Percentiles rank a stretch among this genome's conserved stretches.
These are phyloP conservation scores for Lactarius evosmus DNA, from an alignment of 768 basidiomycete genomes.

Conservation along the genomic window DNA sequence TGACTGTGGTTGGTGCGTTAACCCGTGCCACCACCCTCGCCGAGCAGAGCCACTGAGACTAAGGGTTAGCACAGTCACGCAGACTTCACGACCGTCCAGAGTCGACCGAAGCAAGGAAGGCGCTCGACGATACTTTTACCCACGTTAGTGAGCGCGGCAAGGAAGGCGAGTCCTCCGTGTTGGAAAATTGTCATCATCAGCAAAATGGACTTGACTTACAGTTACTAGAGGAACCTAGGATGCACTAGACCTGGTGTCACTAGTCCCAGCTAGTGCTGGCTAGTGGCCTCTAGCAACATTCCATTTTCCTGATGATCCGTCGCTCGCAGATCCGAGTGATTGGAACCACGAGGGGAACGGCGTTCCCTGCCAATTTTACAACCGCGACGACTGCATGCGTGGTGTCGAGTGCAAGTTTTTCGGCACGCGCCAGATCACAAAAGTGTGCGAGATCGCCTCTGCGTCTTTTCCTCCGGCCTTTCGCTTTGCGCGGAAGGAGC, in stretches of 20 bases:
- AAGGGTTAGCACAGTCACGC: neutral
- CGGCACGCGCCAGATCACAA: slow-evolving; percentile 53
- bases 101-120: slow-evolving; percentile 27
- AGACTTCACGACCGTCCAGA: slow-evolving; percentile 35
- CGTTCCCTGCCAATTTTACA: slow-evolving; percentile 54
- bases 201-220: too few relatives aligned
- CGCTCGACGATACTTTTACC: slow-evolving; percentile 24
- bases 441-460: slow-evolving; percentile 55
- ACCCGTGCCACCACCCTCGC: too few relatives aligned
- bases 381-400: slow-evolving; percentile 47
- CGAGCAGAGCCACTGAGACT: too few relatives aligned
- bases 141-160: slow-evolving; percentile 1
- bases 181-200: slow-evolving; percentile 21
- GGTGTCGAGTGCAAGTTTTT: slow-evolving; percentile 45
- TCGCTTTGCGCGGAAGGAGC: neutral
- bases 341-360: too few relatives aligned
- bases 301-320: too few relatives aligned
- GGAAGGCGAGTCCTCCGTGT: slow-evolving; percentile 9
- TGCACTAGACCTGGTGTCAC: too few relatives aligned
- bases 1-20: slow-evolving; percentile 31
- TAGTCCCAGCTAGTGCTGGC: too few relatives aligned
- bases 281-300: too few relatives aligned
- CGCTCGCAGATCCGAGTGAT: slow-evolving; percentile 48
- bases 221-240: too few relatives aligned
- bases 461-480: slow-evolving; percentile 28